These are phyloP conservation scores for Annulohypoxylon stygium DNA, from an alignment of 495 filamentous ascomycete genomes.

Conservation along the genomic window DNA sequence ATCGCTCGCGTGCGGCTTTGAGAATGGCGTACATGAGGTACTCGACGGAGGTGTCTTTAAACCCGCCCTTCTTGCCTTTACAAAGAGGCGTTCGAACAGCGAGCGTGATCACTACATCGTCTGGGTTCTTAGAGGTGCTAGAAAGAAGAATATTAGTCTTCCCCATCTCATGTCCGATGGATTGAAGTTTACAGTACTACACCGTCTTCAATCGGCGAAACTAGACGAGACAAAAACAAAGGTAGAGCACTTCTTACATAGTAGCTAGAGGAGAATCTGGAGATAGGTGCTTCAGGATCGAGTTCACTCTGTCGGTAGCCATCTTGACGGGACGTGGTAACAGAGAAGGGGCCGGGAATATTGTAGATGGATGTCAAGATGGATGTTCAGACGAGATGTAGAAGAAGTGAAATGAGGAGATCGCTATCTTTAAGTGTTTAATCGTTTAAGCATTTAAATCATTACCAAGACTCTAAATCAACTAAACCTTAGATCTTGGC, in stretches of 20 bases:
- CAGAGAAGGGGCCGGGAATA: not conserved
- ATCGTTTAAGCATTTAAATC: not conserved
- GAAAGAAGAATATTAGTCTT: slow-evolving; percentile 26
- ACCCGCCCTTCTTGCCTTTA: slow-evolving; percentile 84
- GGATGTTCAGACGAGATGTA: not conserved
- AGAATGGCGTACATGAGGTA: slow-evolving; percentile 83
- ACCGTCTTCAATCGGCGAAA: not conserved
- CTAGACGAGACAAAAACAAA: not conserved
- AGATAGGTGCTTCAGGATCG: slow-evolving; percentile 88
- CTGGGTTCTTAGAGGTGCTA: slow-evolving; percentile 92
- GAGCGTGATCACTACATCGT: slow-evolving; percentile 94
- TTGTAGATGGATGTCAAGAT: not conserved
- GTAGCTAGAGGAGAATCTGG: slow-evolving; percentile 75
- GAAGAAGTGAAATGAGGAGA: not conserved
- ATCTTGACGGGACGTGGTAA: slow-evolving; percentile 62
- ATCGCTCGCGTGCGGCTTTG: slow-evolving; percentile 78
- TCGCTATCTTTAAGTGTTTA: slow-evolving; percentile 18
- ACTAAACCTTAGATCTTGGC: not conserved
- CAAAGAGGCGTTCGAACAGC: slow-evolving; percentile 82
- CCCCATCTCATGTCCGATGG: not conserved
- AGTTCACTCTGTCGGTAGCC: slow-evolving; percentile 87
- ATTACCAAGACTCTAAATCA: not conserved
- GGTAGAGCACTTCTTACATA: slow-evolving; percentile 71
- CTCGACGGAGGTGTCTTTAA: slow-evolving; percentile 96
- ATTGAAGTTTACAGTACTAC: not conserved